Conservation (phyloP, 2,329 filamentous ascomycete genomes). For the Sclerotinia nivalis region DNA sequence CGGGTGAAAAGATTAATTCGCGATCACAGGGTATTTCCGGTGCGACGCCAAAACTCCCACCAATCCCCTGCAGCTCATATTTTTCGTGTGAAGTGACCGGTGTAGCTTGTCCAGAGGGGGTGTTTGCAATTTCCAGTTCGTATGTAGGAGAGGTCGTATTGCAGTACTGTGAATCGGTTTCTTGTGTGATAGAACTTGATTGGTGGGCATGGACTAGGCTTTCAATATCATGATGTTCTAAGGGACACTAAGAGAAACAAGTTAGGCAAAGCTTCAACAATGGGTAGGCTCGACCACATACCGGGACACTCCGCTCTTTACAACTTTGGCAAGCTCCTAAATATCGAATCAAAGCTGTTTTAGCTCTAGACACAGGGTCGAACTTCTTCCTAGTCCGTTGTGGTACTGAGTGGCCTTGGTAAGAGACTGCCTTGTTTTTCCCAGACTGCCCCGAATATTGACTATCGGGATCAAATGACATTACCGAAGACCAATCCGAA, state of each 20-base stretch:
- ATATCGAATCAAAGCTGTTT: conserved; percentile 38
- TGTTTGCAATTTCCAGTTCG: conserved; percentile 24
- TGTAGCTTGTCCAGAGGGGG: conserved; percentile 23
- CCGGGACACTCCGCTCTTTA: conserved; percentile 29
- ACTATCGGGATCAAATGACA: conserved; percentile 36
- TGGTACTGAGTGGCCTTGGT: conserved; percentile 34
- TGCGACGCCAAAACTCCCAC: conserved; percentile 21
- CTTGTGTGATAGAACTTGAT: conserved; percentile 14
- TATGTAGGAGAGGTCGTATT: conserved; percentile 14
- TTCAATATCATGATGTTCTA: conserved; percentile 38
- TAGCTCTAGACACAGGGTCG: conserved; percentile 31
- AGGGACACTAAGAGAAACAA: conserved; percentile 32
- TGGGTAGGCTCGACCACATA: conserved; percentile 11
- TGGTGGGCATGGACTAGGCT: conserved; percentile 30
- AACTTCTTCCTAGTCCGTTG: conserved; percentile 32
- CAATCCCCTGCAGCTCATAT: conserved; percentile 33
- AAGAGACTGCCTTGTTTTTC: conserved; percentile 29
- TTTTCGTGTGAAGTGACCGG: conserved; percentile 19
- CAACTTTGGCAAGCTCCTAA: conserved; percentile 36
- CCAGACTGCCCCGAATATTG: conserved; percentile 25
- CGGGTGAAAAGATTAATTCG: conserved; percentile 23
- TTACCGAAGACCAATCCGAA: conserved; percentile 38
- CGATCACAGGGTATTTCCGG: not conserved
- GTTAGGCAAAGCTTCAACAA: conserved; percentile 23
- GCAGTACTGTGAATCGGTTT: not conserved